Conservation (phyloP, 2,329 filamentous ascomycete genomes). For the Paramyrothecium roridum region DNA sequence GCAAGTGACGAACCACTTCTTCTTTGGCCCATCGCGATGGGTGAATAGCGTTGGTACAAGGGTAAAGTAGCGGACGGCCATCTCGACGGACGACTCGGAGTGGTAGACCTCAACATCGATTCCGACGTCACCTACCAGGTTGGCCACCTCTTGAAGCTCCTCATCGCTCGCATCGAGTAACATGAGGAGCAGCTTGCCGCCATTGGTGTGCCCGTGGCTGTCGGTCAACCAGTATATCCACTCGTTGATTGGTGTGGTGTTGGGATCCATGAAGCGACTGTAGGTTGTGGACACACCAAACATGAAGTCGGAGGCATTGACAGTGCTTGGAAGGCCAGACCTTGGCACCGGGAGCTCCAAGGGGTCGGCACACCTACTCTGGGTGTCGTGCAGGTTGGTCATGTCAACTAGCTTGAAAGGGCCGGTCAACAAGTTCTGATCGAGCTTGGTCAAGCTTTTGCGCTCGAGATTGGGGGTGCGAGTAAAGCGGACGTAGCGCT, state of each 20-base stretch:
- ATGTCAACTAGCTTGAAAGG: constrained; percentile 47
- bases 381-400: constrained; percentile 30
- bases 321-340: constrained; percentile 46
- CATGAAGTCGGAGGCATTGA: constrained; percentile 54
- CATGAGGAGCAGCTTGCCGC: constrained; percentile 52
- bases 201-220: constrained; percentile 51
- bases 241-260: constrained; percentile 52
- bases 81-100: constrained; percentile 49
- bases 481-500: constrained; percentile 51
- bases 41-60: constrained; percentile 53
- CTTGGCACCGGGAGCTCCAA: constrained; percentile 48
- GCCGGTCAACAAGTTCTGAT: constrained; percentile 44
- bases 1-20: constrained; percentile 60
- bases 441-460: constrained; percentile 48
- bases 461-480: constrained; percentile 44
- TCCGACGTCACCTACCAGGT: constrained; percentile 42
- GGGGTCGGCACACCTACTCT: constrained; percentile 44
- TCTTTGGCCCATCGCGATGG: constrained; percentile 42
- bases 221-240: constrained; percentile 61
- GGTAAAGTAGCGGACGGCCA: constrained; percentile 57
- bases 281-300: constrained; percentile 59
- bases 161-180: constrained; percentile 50
- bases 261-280: constrained; percentile 47
- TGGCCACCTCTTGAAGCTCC: constrained; percentile 46
- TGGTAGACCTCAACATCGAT: constrained; percentile 57